Conservation (phyloP, 1,284 basidiomycete genomes). For the Cutaneotrichosporon arboriforme region DNA sequence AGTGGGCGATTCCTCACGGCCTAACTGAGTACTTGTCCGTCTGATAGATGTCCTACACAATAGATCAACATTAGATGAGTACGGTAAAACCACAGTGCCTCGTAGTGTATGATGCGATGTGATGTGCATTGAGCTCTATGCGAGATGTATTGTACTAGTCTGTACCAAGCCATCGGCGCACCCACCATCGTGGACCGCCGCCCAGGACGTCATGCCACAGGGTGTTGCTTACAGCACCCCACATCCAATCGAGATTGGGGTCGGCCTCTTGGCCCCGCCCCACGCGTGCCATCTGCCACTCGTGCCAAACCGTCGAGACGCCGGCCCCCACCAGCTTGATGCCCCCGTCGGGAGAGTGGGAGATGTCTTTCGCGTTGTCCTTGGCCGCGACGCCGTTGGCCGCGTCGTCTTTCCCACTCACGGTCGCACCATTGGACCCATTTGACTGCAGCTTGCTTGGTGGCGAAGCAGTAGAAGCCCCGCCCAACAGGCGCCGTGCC, state of each 20-base stretch:
- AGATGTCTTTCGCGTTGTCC: background rate
- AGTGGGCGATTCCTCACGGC: slow-evolving; percentile 23
- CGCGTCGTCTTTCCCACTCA: background rate
- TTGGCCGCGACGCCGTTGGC: background rate
- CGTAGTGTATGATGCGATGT: too few relatives aligned
- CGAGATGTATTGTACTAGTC: too few relatives aligned
- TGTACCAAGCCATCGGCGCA: slow-evolving; percentile 6
- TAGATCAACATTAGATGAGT: too few relatives aligned
- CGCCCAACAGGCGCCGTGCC: slow-evolving; percentile 26
- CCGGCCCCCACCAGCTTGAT: slow-evolving; percentile 41
- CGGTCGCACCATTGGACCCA: too few relatives aligned
- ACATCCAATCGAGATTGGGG: slow-evolving; percentile 29
- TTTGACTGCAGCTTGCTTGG: too few relatives aligned
- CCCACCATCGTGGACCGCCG: slow-evolving; percentile 26
- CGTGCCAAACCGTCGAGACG: slow-evolving; percentile 42
- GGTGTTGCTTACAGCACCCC: slow-evolving; percentile 22
- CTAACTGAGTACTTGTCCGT: too few relatives aligned
- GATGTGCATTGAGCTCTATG: too few relatives aligned
- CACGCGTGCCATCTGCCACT: slow-evolving; percentile 42
- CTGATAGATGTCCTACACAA: too few relatives aligned
- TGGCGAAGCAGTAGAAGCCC: background rate
- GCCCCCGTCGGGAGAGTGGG: background rate
- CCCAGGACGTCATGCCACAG: slow-evolving; percentile 31
- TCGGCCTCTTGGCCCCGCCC: slow-evolving; percentile 37
- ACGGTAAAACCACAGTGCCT: too few relatives aligned